Conservation (phyloP, 768 basidiomycete species). For the Boletus sp. region DNA sequence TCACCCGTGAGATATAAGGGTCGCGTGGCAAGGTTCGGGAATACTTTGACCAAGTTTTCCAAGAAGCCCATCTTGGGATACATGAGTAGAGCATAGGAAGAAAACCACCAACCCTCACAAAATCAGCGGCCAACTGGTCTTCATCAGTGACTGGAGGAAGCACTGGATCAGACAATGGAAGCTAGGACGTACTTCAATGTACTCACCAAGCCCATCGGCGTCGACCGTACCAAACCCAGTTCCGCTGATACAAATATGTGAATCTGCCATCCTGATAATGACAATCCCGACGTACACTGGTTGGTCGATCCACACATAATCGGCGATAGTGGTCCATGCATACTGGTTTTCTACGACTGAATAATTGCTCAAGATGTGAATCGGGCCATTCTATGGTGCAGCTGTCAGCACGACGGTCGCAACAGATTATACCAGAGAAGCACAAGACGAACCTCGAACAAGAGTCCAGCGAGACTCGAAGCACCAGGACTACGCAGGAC, state of each 20-base stretch:
- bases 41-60: conserved; percentile 66
- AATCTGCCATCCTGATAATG: too few relatives aligned
- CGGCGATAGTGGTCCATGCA: conserved; percentile 52
- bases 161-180: neutral
- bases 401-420: neutral
- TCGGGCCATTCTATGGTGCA: conserved; percentile 57
- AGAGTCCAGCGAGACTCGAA: conserved; percentile 58
- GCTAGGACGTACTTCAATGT: neutral
- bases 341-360: conserved; percentile 45
- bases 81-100: conserved; percentile 4
- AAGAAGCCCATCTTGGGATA: conserved; percentile 61
- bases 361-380: conserved; percentile 51
- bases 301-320: too few relatives aligned
- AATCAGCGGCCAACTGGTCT: conserved; percentile 58
- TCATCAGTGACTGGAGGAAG: conserved; percentile 47
- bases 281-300: too few relatives aligned
- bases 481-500: conserved; percentile 50
- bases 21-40: conserved; percentile 61
- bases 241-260: conserved; percentile 38
- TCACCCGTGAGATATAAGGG: conserved; percentile 69
- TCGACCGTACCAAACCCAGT: conserved; percentile 64
- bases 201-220: conserved; percentile 50
- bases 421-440: neutral
- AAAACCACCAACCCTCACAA: too few relatives aligned
- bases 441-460: conserved; percentile 49